Conservation (phyloP, 176 grass and related monocot species). For the Typha latifolia region DNA sequence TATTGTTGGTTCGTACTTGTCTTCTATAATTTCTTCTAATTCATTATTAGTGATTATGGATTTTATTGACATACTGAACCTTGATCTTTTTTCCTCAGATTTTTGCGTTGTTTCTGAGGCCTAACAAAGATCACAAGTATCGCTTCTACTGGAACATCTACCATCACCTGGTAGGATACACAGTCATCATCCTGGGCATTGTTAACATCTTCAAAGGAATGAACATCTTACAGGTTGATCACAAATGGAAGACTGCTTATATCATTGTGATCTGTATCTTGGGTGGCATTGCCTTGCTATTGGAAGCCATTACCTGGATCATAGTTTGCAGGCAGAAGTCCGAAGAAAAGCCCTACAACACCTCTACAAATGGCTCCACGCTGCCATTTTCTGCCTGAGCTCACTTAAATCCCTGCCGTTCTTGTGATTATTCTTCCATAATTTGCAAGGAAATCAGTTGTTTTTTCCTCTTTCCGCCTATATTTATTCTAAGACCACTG, state of each 20-base stretch:
- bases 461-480: no score
- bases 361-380: conserved; percentile 14
- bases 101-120: conserved; percentile 49
- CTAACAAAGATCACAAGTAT: conserved; percentile 38
- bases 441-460: no score
- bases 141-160: conserved; percentile 65
- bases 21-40: no score
- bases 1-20: no score
- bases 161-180: conserved; percentile 52
- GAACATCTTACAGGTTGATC: conserved; percentile 32
- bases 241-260: conserved; percentile 39
- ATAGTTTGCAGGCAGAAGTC: conserved; percentile 25
- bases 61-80: no score
- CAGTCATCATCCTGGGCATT: conserved; percentile 31
- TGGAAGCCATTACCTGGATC: conserved; percentile 52
- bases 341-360: conserved; percentile 21
- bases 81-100: conserved; percentile 2
- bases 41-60: no score
- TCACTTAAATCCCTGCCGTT: background rate
- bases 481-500: no score
- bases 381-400: background rate
- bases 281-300: conserved; percentile 2
- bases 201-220: conserved; percentile 65
- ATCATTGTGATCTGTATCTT: conserved; percentile 26
- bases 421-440: background rate